These are phyloP conservation scores for Populus euphratica DNA, from an alignment of 345 rosid genomes.

Conservation along the genomic window DNA sequence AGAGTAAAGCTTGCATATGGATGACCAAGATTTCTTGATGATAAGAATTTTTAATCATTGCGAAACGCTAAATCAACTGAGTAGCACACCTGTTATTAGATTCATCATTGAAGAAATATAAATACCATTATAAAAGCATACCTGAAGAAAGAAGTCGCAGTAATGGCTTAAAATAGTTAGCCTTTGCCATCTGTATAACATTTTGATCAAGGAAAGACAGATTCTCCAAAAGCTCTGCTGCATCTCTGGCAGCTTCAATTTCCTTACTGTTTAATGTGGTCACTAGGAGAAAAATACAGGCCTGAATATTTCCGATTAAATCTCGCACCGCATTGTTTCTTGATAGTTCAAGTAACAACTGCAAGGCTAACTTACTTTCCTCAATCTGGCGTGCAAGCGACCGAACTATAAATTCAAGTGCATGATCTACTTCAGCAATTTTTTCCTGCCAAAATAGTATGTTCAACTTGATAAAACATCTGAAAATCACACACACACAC, in stretches of 20 bases:
- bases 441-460: slow-evolving; percentile 13
- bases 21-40: neutral
- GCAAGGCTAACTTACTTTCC: slow-evolving; percentile 25
- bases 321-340: slow-evolving; percentile 8
- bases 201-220: slow-evolving; percentile 24
- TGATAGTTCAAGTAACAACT: slow-evolving; percentile 23
- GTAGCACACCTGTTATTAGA: neutral
- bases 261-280: slow-evolving; percentile 22
- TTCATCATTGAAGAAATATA: neutral
- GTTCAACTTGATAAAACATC: neutral
- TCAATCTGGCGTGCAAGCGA: slow-evolving; percentile 29
- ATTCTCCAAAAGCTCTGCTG: slow-evolving; percentile 24
- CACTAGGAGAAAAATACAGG: slow-evolving; percentile 26
- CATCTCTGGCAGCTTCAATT: slow-evolving; percentile 18
- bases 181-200: slow-evolving; percentile 28
- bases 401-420: slow-evolving; percentile 19
- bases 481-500: too few species aligned
- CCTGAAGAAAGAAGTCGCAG: slow-evolving; percentile 28
- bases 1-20: neutral
- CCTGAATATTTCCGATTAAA: slow-evolving; percentile 20
- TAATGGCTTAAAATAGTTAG: slow-evolving; percentile 29
- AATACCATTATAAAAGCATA: neutral
- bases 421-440: slow-evolving; percentile 20
- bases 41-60: neutral
- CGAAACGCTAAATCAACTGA: neutral